A percentile compares a stretch with the other conserved stretches of the same genome.
Conservation (phyloP, 257 asterid genomes). For the Lantana camara region DNA sequence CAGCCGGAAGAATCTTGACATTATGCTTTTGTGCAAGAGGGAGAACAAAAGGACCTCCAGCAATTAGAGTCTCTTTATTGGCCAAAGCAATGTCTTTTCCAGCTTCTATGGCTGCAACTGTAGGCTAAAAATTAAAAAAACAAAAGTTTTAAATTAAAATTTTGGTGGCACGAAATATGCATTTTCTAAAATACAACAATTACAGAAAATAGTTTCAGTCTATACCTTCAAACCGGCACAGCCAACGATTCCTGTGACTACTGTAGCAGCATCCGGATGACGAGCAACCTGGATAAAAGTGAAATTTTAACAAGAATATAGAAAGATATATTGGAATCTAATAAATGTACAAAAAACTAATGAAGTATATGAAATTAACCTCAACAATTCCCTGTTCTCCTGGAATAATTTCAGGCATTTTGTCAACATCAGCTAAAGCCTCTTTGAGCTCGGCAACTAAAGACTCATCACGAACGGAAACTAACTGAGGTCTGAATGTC, state of each 20-base stretch:
- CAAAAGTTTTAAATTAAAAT: no score
- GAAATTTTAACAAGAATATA: conserved; percentile 8
- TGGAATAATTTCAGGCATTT: conserved; percentile 92
- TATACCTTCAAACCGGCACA: conserved; percentile 96
- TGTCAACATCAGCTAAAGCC: conserved; percentile 74
- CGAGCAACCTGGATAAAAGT: conserved; percentile 80
- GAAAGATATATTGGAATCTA: conserved; percentile 5
- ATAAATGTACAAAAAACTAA: conserved; percentile 5
- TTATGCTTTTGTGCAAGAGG: conserved; percentile 97
- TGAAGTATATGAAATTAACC: conserved; percentile 46
- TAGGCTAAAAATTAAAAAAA: conserved; percentile 55
- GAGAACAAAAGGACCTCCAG: conserved; percentile 98
- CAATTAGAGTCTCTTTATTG: conserved; percentile 92
- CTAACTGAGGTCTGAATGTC: conserved; percentile 85
- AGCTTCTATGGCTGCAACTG: conserved; percentile 98
- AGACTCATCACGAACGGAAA: conserved; percentile 73
- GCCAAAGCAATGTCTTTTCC: conserved; percentile 99
- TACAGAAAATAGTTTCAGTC: not conserved
- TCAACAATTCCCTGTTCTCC: conserved; percentile 93
- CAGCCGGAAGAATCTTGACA: conserved; percentile 98
- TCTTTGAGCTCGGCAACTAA: conserved; percentile 79
- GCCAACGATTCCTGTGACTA: conserved; percentile 97
- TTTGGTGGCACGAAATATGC: no score
- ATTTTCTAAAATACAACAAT: not conserved
- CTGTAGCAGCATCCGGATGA: conserved; percentile 92